phyloP scores from a whole-genome alignment of 2,329 filamentous ascomycete genomes.

The Tolypocladium endophyticum region DNA sequence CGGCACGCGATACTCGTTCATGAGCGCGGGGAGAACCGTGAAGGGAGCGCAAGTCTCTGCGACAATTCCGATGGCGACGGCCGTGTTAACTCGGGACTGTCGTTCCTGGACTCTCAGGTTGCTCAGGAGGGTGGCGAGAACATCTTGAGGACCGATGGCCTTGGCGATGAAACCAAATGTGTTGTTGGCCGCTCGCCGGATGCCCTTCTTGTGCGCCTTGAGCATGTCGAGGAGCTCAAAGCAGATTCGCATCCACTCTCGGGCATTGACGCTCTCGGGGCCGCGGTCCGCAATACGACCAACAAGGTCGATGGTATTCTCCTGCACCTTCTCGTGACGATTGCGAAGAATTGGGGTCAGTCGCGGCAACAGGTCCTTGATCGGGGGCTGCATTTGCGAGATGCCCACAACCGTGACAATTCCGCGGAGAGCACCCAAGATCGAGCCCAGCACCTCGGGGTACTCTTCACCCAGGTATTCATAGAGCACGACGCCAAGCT shows the following conservation, averaged over 20 bases:
- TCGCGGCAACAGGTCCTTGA: slow-evolving; percentile 88
- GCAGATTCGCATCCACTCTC: slow-evolving; percentile 99
- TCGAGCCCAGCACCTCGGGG: slow-evolving; percentile 92
- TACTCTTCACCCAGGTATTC: slow-evolving; percentile 99
- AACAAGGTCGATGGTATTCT: slow-evolving; percentile 96
- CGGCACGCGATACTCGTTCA: slow-evolving; percentile 98
- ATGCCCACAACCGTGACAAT: slow-evolving; percentile 98
- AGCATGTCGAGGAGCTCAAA: slow-evolving; percentile 99
- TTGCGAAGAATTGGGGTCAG: slow-evolving; percentile 97
- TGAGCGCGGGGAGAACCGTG: slow-evolving; percentile 92
- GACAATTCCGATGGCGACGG: slow-evolving; percentile 95
- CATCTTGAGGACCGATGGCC: slow-evolving; percentile 95
- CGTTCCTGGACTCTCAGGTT: slow-evolving; percentile 95
- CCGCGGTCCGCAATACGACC: slow-evolving; percentile 96
- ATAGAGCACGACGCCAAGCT: slow-evolving; percentile 88
- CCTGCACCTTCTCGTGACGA: slow-evolving; percentile 97
- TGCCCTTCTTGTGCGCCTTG: slow-evolving; percentile 99
- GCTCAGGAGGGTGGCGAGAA: slow-evolving; percentile 88
- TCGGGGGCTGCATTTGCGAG: slow-evolving; percentile 94
- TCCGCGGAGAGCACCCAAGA: slow-evolving; percentile 84
- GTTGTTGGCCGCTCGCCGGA: slow-evolving; percentile 95
- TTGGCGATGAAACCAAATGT: slow-evolving; percentile 99
- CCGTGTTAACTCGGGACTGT: slow-evolving; percentile 96
- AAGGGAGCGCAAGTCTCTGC: slow-evolving; percentile 97
- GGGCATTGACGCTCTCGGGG: slow-evolving; percentile 88